Percentiles rank a stretch among this genome's conserved stretches.
Conservation (phyloP, 805 yeast species). For the Maudiozyma pseudohumilis region DNA sequence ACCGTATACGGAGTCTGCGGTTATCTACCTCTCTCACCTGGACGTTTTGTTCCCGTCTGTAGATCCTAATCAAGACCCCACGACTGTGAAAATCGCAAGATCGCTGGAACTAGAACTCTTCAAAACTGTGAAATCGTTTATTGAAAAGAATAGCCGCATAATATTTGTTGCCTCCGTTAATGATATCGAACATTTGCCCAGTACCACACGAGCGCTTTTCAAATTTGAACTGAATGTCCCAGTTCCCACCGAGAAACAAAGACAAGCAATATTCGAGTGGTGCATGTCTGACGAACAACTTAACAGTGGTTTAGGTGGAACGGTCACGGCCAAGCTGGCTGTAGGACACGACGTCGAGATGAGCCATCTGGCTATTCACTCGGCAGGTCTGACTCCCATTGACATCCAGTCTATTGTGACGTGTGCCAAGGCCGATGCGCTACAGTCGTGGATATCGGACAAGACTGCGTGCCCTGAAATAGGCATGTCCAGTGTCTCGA, state of each 20-base stretch:
- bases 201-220: constrained; percentile 52
- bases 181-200: constrained; percentile 61
- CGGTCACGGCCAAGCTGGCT: background rate
- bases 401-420: constrained; percentile 66
- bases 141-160: constrained; percentile 28
- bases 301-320: constrained; percentile 3
- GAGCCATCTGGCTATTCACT: constrained; percentile 59
- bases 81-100: constrained; percentile 25
- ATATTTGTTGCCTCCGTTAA: constrained; percentile 58
- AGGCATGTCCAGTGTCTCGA: constrained; percentile 23
- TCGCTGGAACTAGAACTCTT: constrained; percentile 40
- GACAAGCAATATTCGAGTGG: constrained; percentile 51
- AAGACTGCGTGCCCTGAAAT: constrained; percentile 33
- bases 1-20: constrained; percentile 35
- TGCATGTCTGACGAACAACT: constrained; percentile 31
- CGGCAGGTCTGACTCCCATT: constrained; percentile 86
- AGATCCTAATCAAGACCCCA: constrained; percentile 46
- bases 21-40: constrained; percentile 59
- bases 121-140: constrained; percentile 47
- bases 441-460: too few relatives aligned
- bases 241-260: constrained; percentile 73
- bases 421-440: constrained; percentile 47
- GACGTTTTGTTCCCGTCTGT: constrained; percentile 62
- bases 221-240: constrained; percentile 68
- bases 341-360: constrained; percentile 33